These are phyloP conservation scores for Entrophospora sp. DNA, from an alignment of 192 early-diverging fungal species.

Conservation along the genomic window DNA sequence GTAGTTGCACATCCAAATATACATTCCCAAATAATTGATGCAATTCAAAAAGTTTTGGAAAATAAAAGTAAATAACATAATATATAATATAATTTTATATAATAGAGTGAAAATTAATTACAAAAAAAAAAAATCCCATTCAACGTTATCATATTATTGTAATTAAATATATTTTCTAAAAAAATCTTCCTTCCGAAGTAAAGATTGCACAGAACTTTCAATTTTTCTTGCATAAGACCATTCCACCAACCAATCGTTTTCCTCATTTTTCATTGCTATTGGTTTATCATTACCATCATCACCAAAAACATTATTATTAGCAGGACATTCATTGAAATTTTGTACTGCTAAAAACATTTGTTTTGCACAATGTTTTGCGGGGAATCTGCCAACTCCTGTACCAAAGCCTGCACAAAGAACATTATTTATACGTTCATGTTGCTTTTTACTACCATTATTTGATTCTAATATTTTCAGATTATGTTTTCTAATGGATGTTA, in stretches of 20 bases:
- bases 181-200: too few species aligned
- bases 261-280: too few species aligned
- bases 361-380: constrained; percentile 12
- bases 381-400: constrained; percentile 13
- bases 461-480: neutral
- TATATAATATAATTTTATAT: too few species aligned
- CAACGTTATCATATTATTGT: too few species aligned
- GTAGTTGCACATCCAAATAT: constrained; percentile 70
- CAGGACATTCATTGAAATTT: constrained; percentile 14
- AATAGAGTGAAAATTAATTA: too few species aligned
- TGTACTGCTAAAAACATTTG: constrained; percentile 22
- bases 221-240: constrained; percentile 1
- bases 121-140: too few species aligned
- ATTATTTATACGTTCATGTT: constrained; percentile 16
- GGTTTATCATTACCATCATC: neutral
- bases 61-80: too few species aligned
- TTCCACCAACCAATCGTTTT: neutral
- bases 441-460: neutral
- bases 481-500: constrained; percentile 11
- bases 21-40: constrained; percentile 67
- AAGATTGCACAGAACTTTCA: too few species aligned
- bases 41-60: constrained; percentile 55
- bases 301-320: neutral
- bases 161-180: too few species aligned
- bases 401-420: constrained; percentile 21